phyloP scores from a whole-genome alignment of 345 rosid species.

The Alliaria petiolata region DNA sequence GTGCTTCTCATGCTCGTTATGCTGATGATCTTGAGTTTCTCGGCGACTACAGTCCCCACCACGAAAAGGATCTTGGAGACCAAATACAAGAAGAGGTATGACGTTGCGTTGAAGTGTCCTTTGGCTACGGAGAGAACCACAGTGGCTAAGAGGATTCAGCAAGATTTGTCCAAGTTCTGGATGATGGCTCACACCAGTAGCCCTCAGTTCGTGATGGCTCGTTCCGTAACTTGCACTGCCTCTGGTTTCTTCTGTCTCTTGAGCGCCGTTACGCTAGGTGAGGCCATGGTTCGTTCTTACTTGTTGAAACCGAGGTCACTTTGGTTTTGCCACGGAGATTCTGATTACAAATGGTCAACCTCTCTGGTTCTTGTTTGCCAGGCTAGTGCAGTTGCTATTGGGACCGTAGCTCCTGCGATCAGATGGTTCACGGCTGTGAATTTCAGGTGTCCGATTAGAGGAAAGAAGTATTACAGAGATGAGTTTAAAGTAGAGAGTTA shows the following conservation, averaged over 20 bases:
- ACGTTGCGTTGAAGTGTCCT: constrained; percentile 44
- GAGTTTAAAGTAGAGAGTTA: constrained; percentile 55
- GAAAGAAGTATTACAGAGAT: constrained; percentile 21
- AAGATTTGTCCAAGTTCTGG: constrained; percentile 63
- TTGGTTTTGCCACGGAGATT: constrained; percentile 60
- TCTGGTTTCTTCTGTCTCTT: constrained; percentile 73
- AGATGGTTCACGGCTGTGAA: constrained; percentile 81
- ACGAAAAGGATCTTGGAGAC: background rate
- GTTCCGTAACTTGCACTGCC: constrained; percentile 79
- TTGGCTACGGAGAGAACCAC: constrained; percentile 31
- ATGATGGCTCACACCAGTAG: constrained; percentile 89
- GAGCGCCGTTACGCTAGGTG: constrained; percentile 50
- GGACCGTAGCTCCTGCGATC: constrained; percentile 64
- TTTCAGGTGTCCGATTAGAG: constrained; percentile 55
- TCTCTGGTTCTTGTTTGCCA: constrained; percentile 50
- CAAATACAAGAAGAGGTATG: constrained; percentile 11
- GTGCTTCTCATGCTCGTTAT: constrained; percentile 13
- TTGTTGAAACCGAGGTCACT: constrained; percentile 47
- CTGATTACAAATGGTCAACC: constrained; percentile 83
- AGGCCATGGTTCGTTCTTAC: constrained; percentile 60
- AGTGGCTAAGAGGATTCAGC: constrained; percentile 41
- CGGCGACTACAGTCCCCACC: constrained; percentile 5
- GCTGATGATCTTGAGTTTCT: background rate
- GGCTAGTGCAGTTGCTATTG: constrained; percentile 51
- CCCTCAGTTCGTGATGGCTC: constrained; percentile 81